Evolutionary conservation across 768 basidiomycete genomes (phyloP).

Genomic region (Lepiota subincarnata): DNA sequence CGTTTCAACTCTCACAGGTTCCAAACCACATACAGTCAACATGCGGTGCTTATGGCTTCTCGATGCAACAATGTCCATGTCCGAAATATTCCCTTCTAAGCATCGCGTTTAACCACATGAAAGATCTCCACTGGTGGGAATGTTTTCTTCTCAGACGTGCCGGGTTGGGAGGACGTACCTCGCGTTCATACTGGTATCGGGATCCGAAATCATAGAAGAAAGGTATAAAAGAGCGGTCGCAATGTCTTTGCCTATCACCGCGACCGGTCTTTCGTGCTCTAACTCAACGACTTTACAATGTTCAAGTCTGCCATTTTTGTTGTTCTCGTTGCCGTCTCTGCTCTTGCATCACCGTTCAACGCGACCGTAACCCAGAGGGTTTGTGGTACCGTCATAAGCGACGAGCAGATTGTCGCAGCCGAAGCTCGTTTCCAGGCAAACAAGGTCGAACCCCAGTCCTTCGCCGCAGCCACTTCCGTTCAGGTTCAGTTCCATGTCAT

Average conservation of each 20-base stretch:
- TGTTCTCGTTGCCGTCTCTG: conserved; percentile 24
- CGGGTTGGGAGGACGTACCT: neutral
- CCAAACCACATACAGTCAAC: neutral
- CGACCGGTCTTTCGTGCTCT: neutral
- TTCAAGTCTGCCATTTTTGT: conserved; percentile 24
- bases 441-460: conserved; percentile 21
- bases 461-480: conserved; percentile 9
- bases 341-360: conserved; percentile 26
- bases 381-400: conserved; percentile 37
- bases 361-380: conserved; percentile 17
- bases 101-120: conserved; percentile 2
- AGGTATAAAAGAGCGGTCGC: conserved; percentile 4
- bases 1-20: conserved; percentile 1
- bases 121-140: neutral
- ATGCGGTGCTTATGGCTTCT: conserved; percentile 1
- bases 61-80: neutral
- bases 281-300: conserved; percentile 16
- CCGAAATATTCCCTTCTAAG: neutral
- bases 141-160: neutral
- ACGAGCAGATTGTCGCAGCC: conserved; percentile 27
- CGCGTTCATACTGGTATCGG: neutral
- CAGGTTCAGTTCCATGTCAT: conserved; percentile 31
- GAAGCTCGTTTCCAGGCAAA: conserved; percentile 41
- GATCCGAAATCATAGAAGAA: neutral
- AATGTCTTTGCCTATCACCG: neutral